Conservation (phyloP, 345 rosid species). For the Eucalyptus cloeziana region DNA sequence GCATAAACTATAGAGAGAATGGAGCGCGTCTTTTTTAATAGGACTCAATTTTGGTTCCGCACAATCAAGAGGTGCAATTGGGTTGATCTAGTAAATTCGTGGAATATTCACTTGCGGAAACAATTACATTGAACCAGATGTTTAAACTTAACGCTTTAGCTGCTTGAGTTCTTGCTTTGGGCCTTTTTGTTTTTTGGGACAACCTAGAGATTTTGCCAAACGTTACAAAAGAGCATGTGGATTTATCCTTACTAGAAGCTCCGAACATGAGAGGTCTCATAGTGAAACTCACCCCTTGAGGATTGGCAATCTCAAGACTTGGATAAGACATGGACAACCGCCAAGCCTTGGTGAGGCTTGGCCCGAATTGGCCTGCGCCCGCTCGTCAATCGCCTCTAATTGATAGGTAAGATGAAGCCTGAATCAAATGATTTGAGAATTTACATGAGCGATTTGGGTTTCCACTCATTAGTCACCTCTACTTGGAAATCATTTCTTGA, state of each 20-base stretch:
- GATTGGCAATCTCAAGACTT: too few relatives aligned
- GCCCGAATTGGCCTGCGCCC: too few relatives aligned
- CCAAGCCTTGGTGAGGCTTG: too few relatives aligned
- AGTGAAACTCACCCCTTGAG: too few relatives aligned
- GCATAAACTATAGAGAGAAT: too few relatives aligned
- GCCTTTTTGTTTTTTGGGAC: neutral
- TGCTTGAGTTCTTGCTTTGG: neutral
- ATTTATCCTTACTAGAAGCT: too few relatives aligned
- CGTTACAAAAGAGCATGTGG: too few relatives aligned
- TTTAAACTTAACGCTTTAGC: neutral
- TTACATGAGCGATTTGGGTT: neutral
- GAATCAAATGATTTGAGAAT: neutral
- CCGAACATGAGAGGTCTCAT: too few relatives aligned
- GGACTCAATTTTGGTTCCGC: neutral
- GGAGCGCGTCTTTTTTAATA: neutral
- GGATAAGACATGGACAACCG: too few relatives aligned
- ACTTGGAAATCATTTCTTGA: neutral
- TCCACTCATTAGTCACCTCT: neutral
- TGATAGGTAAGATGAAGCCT: too few relatives aligned
- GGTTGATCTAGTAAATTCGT: neutral
- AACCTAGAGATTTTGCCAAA: too few relatives aligned
- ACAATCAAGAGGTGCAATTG: neutral
- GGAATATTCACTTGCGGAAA: neutral
- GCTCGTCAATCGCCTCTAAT: too few relatives aligned
- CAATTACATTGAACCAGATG: neutral